Percentiles rank a stretch among this genome's conserved stretches.
Evolutionary conservation across 306 rosid genomes (phyloP).

Genomic region (Hippophae gyantsensis): DNA sequence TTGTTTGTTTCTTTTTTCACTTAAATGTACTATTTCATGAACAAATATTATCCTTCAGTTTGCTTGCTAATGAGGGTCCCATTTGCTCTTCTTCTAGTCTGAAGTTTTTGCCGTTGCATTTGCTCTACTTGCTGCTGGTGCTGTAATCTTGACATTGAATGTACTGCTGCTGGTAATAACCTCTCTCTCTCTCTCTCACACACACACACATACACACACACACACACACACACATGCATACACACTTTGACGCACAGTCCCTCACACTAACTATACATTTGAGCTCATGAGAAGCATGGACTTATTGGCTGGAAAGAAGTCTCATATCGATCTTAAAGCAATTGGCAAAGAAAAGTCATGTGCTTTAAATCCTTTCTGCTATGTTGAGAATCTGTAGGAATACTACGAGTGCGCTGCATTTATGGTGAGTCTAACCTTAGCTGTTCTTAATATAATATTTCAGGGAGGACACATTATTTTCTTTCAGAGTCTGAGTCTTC

Average conservation of each 20-base stretch:
- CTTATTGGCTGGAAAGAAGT: too few relatives aligned
- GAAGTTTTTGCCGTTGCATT: constrained; percentile 98
- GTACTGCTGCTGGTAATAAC: constrained; percentile 85
- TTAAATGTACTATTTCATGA: not conserved
- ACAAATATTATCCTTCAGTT: not conserved
- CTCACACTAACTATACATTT: too few relatives aligned
- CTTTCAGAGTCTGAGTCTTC: constrained; percentile 94
- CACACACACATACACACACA: not conserved
- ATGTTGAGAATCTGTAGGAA: too few relatives aligned
- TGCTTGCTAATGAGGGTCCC: constrained; percentile 18
- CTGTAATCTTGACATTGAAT: constrained; percentile 84
- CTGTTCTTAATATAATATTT: constrained; percentile 6
- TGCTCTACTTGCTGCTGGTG: constrained; percentile 96
- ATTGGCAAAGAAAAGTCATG: too few relatives aligned
- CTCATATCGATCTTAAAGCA: too few relatives aligned
- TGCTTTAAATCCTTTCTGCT: too few relatives aligned
- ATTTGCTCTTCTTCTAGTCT: constrained; percentile 41
- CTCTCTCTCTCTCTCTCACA: constrained; percentile 18
- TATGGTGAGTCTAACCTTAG: not conserved
- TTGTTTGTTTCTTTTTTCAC: too few relatives aligned
- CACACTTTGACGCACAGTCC: not conserved
- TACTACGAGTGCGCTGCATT: too few relatives aligned
- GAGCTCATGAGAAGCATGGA: too few relatives aligned
- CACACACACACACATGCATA: not conserved
- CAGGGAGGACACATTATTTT: constrained; percentile 98